phyloP scores from a whole-genome alignment of 2,329 filamentous ascomycete genomes.

The Byssoonygena ceratinophila region DNA sequence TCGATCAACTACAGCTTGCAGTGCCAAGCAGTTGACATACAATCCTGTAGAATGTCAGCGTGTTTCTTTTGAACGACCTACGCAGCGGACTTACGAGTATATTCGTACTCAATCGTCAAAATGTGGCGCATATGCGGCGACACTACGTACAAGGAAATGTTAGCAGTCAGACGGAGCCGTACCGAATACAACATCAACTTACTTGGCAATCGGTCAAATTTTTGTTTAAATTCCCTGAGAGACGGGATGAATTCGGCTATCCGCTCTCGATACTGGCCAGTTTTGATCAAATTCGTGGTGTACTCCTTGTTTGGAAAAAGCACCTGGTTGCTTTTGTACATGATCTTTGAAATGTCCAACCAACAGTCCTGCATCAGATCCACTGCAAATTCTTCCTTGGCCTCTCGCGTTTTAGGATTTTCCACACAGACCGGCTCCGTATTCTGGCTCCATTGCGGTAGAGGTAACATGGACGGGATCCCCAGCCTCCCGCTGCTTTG shows the following conservation, averaged over 20 bases:
- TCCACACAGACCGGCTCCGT: slow-evolving; percentile 26
- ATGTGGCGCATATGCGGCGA: slow-evolving; percentile 57
- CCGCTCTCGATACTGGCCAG: slow-evolving; percentile 68
- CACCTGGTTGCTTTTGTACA: slow-evolving; percentile 80
- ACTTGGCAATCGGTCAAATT: slow-evolving; percentile 63
- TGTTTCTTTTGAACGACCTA: not conserved
- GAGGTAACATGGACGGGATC: slow-evolving; percentile 84
- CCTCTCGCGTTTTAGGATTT: slow-evolving; percentile 16
- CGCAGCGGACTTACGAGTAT: slow-evolving; percentile 54
- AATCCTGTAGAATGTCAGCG: slow-evolving; percentile 35
- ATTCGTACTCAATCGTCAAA: slow-evolving; percentile 88
- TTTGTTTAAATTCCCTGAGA: slow-evolving; percentile 64
- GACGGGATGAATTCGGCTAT: slow-evolving; percentile 73
- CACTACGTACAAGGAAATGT: slow-evolving; percentile 29
- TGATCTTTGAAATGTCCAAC: slow-evolving; percentile 84
- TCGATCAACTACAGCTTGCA: slow-evolving; percentile 89
- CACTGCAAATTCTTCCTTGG: slow-evolving; percentile 30
- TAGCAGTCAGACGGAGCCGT: not conserved
- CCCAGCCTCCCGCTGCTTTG: slow-evolving; percentile 88
- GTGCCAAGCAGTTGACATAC: slow-evolving; percentile 84
- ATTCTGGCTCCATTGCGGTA: slow-evolving; percentile 35
- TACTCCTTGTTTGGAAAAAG: slow-evolving; percentile 79
- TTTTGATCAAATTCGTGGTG: slow-evolving; percentile 80
- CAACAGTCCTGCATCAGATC: slow-evolving; percentile 67
- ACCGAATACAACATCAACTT: not conserved